A percentile compares a stretch with the other conserved stretches of the same genome.
Conservation (phyloP, 2,329 filamentous ascomycete species). For the Tolypocladium amazonense region DNA sequence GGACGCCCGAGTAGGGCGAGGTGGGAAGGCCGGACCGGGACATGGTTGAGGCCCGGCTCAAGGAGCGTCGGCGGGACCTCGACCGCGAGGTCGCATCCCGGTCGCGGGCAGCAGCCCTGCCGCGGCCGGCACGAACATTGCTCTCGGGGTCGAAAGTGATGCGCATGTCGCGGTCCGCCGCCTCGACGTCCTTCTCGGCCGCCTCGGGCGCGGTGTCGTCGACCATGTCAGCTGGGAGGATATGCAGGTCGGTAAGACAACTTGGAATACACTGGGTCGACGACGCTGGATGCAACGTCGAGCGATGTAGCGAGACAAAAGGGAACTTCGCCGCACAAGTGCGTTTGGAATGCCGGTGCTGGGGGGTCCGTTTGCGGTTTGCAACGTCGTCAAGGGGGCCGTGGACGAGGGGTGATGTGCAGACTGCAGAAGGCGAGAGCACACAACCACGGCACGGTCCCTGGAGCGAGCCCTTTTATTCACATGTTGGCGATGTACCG, state of each 20-base stretch:
- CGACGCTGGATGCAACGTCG: background rate
- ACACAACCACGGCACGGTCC: background rate
- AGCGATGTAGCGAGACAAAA: background rate
- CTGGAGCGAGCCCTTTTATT: background rate
- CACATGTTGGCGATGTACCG: background rate
- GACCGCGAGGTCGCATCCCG: slow-evolving; percentile 6
- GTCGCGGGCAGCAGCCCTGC: slow-evolving; percentile 4
- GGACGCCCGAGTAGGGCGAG: slow-evolving; percentile 23
- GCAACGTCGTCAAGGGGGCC: background rate
- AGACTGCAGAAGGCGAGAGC: background rate
- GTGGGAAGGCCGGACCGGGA: slow-evolving; percentile 3
- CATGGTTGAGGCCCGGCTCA: slow-evolving; percentile 8
- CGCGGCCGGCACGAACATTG: slow-evolving; percentile 9
- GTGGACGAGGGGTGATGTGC: background rate
- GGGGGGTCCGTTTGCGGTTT: background rate
- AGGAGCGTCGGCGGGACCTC: slow-evolving; percentile 11
- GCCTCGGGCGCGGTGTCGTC: slow-evolving; percentile 8
- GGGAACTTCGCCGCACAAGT: background rate
- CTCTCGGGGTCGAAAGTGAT: slow-evolving; percentile 13
- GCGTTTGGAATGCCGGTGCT: background rate
- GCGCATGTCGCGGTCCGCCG: slow-evolving; percentile 11
- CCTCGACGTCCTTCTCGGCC: slow-evolving; percentile 8
- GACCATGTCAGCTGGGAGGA: slow-evolving; percentile 4
- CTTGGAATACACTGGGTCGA: background rate
- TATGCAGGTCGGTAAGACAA: background rate